Evolutionary conservation across 1,284 basidiomycete genomes (phyloP).

Genomic region (Melampsora larici-populina): DNA sequence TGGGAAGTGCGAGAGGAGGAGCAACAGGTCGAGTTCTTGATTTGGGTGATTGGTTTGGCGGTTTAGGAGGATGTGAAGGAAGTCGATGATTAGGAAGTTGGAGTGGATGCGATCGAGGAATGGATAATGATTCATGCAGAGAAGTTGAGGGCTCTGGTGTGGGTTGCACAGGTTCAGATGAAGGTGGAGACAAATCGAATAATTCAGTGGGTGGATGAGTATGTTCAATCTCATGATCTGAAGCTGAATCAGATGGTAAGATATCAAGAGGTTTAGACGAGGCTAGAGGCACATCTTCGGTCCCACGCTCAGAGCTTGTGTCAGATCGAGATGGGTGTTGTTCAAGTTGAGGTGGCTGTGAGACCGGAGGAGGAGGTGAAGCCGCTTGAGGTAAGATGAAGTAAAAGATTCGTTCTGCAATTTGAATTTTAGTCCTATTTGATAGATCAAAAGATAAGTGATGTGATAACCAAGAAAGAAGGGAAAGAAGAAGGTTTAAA

Average conservation of each 20-base stretch:
- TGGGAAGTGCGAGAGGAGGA: background rate
- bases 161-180: background rate
- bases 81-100: background rate
- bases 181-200: background rate
- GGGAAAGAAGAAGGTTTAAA: slow-evolving; percentile 42
- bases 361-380: slow-evolving; percentile 38
- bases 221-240: background rate
- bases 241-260: background rate
- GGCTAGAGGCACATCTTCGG: background rate
- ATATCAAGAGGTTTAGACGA: background rate
- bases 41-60: background rate
- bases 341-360: slow-evolving; percentile 34
- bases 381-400: slow-evolving; percentile 73
- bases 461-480: slow-evolving; percentile 13
- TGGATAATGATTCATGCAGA: no score
- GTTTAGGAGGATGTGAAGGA: background rate
- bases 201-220: background rate
- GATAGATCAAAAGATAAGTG: slow-evolving; percentile 14
- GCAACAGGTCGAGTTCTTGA: background rate
- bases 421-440: slow-evolving; percentile 90
- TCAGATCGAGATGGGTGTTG: slow-evolving; percentile 44
- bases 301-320: slow-evolving; percentile 17
- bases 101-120: background rate
- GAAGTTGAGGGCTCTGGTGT: background rate
- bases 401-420: slow-evolving; percentile 94